Base-by-base conservation (phyloP, 2,329 filamentous ascomycete genomes). In the Aspergillus sp. region DNA sequence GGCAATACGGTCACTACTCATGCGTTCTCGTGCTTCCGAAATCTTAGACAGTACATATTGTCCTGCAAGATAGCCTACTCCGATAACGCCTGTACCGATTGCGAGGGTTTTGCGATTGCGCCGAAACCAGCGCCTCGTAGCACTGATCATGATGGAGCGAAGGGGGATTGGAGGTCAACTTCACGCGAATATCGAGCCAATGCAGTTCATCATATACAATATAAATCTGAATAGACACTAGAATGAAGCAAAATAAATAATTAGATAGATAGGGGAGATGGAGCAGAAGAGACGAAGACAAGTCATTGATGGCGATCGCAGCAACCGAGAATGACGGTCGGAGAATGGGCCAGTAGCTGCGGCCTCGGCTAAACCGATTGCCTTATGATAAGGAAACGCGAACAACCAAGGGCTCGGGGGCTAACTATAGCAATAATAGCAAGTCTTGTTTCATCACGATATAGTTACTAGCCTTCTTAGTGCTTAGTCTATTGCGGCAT, bases 11-110 rank as follows among this genome's bases (percentile, higher is more conserved):
- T 98, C 95, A 76, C 91, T 93, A 77, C 90, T 93, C 90, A 97
- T 96, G 74, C 93, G 92, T 83, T 97, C 92, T 65, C 93, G 87
- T 67, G 93, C 92, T 76, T 98, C 93, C 64, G 89, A 89, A 70
- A 98, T 88, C 83, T 96, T 98, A 69, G 84, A 85, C 70, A 97
- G 76, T 65, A 96, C 86, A 87, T 97, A 99, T 76, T 96, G 92
- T 40, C 91, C 91, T 56, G 90, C 93, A 60, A 97, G 79, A 77
- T 99, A 99, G 65, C 92, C 92, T 53, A 90, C 91, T 65, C 93
- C 93, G 64, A 97, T 79, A 65, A 98, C 85, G 64, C 93, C 92
- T 58, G 90, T 87, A 64, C 93, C 92, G 71, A 99, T 85, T 73
- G 92, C 90, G 73, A 99, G 85, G 70, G 89, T 90, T 70, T 90